A percentile compares a stretch with the other conserved stretches of the same genome.
Conservation (phyloP, 2,329 filamentous ascomycete species). For the Endoconidiophora polonica region DNA sequence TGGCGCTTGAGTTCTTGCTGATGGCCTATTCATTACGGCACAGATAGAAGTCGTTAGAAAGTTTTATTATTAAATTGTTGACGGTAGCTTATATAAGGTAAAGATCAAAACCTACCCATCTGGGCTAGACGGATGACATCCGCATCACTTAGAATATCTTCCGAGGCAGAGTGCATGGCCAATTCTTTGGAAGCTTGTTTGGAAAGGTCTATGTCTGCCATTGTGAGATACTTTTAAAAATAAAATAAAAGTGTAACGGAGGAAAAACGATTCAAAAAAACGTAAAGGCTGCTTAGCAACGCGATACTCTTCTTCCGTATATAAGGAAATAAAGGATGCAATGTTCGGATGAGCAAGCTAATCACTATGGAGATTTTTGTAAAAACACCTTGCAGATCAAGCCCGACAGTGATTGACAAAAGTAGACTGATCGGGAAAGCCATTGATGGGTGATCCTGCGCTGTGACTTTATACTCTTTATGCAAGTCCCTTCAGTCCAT, state of each 20-base stretch:
- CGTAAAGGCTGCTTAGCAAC: no score
- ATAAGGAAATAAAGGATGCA: no score
- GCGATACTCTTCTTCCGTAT: no score
- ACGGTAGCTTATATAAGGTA: background rate
- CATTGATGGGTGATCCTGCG: no score
- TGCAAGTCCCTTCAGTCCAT: no score
- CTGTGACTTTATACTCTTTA: no score
- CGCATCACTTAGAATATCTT: conserved; percentile 15
- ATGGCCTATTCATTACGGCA: conserved; percentile 21
- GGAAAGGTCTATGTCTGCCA: background rate
- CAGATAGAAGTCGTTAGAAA: background rate
- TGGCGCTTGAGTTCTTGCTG: conserved; percentile 32
- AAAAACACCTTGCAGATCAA: no score
- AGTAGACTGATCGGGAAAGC: background rate
- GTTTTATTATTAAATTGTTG: background rate
- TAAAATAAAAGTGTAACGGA: background rate
- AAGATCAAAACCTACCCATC: conserved; percentile 21
- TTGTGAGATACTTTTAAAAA: background rate
- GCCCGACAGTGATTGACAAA: background rate
- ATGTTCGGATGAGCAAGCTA: no score
- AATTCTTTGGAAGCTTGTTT: background rate
- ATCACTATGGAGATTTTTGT: no score
- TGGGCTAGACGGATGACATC: conserved; percentile 27
- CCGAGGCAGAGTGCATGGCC: no score
- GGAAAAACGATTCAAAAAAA: background rate